phyloP scores from a whole-genome alignment of 345 rosid species.

The Brassica cretica region DNA sequence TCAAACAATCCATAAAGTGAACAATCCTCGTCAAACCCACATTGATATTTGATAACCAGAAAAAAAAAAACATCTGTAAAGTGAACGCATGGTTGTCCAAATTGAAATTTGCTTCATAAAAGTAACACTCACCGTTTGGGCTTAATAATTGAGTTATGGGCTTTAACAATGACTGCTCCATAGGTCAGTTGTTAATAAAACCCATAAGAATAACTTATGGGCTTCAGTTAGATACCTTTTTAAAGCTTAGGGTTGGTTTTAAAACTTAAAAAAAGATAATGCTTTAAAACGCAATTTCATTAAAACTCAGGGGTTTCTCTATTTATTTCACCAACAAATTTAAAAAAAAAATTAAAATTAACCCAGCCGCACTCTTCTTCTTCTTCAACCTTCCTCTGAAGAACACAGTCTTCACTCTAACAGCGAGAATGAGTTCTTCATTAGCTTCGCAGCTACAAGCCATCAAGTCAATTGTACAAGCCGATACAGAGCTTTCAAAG shows the following conservation, averaged over 20 bases:
- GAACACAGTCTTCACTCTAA: neutral
- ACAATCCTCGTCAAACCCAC: no score
- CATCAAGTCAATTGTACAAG: constrained; percentile 52
- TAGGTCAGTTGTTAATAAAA: no score
- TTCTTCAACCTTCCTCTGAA: constrained; percentile 33
- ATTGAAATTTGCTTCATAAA: no score
- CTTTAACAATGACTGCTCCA: no score
- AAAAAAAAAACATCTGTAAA: no score
- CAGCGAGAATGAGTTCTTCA: constrained; percentile 50
- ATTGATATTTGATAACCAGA: no score
- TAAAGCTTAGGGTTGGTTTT: neutral
- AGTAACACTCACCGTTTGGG: no score
- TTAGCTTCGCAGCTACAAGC: constrained; percentile 69
- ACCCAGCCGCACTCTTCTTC: constrained; percentile 32
- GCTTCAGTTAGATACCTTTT: neutral
- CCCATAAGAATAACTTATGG: no score
- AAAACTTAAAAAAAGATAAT: neutral
- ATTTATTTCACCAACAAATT: neutral
- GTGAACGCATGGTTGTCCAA: no score
- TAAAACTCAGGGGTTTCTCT: neutral
- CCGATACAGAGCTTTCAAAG: constrained; percentile 49
- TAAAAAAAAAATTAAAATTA: no score
- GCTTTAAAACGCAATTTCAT: neutral
- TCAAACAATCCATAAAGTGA: no score
- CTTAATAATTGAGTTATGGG: no score